Percentiles rank a stretch among this genome's conserved stretches.
phyloP scores from a whole-genome alignment of 768 basidiomycete genomes.

The Antrodiella citrinella region DNA sequence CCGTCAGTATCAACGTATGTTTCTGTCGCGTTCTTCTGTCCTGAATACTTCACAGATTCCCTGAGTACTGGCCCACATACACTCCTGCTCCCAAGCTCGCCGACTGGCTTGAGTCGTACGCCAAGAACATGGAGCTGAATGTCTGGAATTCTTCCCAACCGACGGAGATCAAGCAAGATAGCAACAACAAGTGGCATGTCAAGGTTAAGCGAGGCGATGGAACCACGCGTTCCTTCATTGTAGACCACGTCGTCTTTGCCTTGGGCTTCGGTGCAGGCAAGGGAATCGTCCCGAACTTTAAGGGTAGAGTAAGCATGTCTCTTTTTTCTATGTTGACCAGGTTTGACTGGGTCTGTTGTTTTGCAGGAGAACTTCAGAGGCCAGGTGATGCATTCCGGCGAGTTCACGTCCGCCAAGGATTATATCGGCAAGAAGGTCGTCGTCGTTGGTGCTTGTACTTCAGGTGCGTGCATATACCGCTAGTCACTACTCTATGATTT shows the following conservation, averaged over 20 bases:
- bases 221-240: not conserved
- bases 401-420: conserved; percentile 43
- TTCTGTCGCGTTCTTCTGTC: not conserved
- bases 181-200: conserved; percentile 3
- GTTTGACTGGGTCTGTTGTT: not conserved
- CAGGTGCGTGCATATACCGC: conserved; percentile 25
- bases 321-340: not conserved
- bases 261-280: not conserved
- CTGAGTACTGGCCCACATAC: not conserved
- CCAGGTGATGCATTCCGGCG: conserved; percentile 46
- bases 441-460: conserved; percentile 60
- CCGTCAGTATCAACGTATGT: no score
- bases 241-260: conserved; percentile 2
- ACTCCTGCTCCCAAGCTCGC: conserved; percentile 1
- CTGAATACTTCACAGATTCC: not conserved
- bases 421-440: conserved; percentile 62
- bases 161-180: no score
- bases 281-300: not conserved
- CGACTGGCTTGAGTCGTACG: conserved; percentile 15
- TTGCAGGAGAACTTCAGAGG: conserved; percentile 52
- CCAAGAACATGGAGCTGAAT: conserved; percentile 25
- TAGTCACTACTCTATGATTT: not conserved
- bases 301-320: not conserved
- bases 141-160: conserved; percentile 17
- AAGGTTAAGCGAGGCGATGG: not conserved